These are phyloP conservation scores for Trametes polyzona DNA, from an alignment of 1,284 basidiomycete species.

Conservation along the genomic window DNA sequence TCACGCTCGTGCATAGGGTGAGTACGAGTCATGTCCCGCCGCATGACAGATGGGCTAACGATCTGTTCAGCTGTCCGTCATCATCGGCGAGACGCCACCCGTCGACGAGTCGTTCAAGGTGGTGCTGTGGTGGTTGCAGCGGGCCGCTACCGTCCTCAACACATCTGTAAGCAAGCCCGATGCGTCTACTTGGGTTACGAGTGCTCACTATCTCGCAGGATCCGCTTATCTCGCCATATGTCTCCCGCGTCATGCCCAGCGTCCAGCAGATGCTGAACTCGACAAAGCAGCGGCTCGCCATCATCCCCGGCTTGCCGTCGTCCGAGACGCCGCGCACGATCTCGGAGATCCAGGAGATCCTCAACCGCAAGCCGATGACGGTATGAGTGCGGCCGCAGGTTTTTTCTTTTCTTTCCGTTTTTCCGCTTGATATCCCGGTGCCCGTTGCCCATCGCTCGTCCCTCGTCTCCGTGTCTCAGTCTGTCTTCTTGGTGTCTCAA, in stretches of 20 bases:
- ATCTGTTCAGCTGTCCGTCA: slow-evolving; percentile 59
- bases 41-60: slow-evolving; percentile 2
- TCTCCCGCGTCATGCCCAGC: slow-evolving; percentile 75
- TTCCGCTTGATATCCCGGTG: neutral
- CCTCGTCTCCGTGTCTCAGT: slow-evolving; percentile 9
- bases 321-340: slow-evolving; percentile 70
- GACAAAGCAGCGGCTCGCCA: slow-evolving; percentile 75
- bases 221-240: slow-evolving; percentile 79
- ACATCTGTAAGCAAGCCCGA: slow-evolving; percentile 57
- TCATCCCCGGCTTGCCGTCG: slow-evolving; percentile 67
- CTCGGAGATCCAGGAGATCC: slow-evolving; percentile 72
- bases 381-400: slow-evolving; percentile 17
- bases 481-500: slow-evolving; percentile 8
- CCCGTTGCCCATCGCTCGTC: neutral
- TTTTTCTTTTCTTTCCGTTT: neutral
- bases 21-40: slow-evolving; percentile 33
- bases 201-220: slow-evolving; percentile 62
- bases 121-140: slow-evolving; percentile 83
- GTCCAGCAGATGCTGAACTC: slow-evolving; percentile 75
- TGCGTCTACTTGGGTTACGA: slow-evolving; percentile 6
- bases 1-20: slow-evolving; percentile 80
- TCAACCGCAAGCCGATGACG: slow-evolving; percentile 60
- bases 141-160: slow-evolving; percentile 67
- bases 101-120: slow-evolving; percentile 79
- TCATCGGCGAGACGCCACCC: slow-evolving; percentile 74